Evolutionary conservation across 2,329 filamentous ascomycete species (phyloP).

Genomic region (Talaromyces sp.): DNA sequence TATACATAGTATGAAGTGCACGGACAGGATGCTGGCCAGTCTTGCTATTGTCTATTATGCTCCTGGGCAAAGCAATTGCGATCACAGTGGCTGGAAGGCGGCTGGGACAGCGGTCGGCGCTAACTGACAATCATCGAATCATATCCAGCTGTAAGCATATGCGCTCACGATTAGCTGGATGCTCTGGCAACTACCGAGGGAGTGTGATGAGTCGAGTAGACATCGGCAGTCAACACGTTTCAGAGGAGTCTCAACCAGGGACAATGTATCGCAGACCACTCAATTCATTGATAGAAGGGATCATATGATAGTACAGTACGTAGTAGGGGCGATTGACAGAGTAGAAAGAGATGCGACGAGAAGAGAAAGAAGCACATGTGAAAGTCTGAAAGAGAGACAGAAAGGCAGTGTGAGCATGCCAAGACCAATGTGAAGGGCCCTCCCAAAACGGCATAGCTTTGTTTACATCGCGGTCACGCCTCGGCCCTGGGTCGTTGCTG

Average conservation of each 20-base stretch:
- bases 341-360: neutral
- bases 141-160: neutral
- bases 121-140: neutral
- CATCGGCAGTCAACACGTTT: neutral
- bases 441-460: slow-evolving; percentile 9
- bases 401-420: neutral
- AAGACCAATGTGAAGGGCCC: neutral
- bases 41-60: neutral
- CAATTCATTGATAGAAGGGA: neutral
- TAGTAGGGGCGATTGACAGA: neutral
- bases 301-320: neutral
- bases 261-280: neutral
- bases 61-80: neutral
- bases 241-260: neutral
- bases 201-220: neutral
- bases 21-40: neutral
- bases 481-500: neutral
- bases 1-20: neutral
- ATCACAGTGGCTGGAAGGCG: slow-evolving; percentile 6
- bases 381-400: neutral
- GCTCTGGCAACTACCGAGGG: neutral
- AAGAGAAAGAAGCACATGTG: neutral
- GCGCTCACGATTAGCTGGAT: neutral
- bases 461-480: slow-evolving; percentile 17
- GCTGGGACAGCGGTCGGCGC: slow-evolving; percentile 6